Evolutionary conservation across 805 yeast species (phyloP).

Genomic region (Pichia phayaonensis): DNA sequence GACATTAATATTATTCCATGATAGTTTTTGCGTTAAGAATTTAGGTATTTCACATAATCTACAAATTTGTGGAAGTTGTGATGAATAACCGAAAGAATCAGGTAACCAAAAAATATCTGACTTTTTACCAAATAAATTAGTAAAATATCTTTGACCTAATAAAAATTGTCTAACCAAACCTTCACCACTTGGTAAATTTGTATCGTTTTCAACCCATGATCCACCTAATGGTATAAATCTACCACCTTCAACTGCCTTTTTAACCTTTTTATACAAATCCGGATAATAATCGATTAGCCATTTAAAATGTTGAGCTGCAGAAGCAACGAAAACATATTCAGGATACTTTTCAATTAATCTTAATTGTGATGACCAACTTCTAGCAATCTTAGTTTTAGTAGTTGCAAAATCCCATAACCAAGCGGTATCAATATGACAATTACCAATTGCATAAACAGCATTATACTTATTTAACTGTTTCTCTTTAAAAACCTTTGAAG

Average conservation of each 20-base stretch:
- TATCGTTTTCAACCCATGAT: conserved; percentile 96
- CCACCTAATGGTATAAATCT: conserved; percentile 92
- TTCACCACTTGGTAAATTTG: conserved; percentile 93
- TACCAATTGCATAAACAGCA: conserved; percentile 81
- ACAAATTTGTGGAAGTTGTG: conserved; percentile 91
- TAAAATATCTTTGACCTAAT: conserved; percentile 82
- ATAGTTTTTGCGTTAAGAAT: conserved; percentile 85
- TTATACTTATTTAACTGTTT: conserved; percentile 30
- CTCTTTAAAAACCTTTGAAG: conserved; percentile 53
- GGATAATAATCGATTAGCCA: conserved; percentile 91
- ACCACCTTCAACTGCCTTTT: conserved; percentile 59
- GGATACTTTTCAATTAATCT: conserved; percentile 81
- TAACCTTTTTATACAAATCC: conserved; percentile 54
- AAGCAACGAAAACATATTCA: conserved; percentile 88
- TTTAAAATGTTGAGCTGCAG: conserved; percentile 92
- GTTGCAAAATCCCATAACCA: conserved; percentile 99
- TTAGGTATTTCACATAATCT: conserved; percentile 77
- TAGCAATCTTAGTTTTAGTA: conserved; percentile 82
- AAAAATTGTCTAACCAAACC: conserved; percentile 81
- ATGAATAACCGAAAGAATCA: conserved; percentile 93
- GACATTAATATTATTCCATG: conserved; percentile 91
- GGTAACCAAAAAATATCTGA: conserved; percentile 89
- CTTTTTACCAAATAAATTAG: conserved; percentile 68
- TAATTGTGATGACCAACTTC: conserved; percentile 93
- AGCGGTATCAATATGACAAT: conserved; percentile 96